Conservation (phyloP, 2,329 filamentous ascomycete genomes). For the Aureobasidium sp. region DNA sequence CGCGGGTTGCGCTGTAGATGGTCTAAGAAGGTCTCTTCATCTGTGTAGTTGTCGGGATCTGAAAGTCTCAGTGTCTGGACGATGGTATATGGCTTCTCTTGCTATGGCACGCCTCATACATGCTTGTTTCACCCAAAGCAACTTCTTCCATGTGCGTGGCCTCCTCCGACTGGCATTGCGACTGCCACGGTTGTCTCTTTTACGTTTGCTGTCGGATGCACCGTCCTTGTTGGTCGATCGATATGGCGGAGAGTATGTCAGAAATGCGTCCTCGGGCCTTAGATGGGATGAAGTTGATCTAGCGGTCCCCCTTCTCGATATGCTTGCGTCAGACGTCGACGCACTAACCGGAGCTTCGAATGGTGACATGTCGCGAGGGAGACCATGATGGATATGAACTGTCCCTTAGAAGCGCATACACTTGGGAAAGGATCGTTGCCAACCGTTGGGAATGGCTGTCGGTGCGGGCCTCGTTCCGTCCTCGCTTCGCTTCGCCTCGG, state of each 20-base stretch:
- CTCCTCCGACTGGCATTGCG: slow-evolving; percentile 57
- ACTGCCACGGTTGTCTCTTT: slow-evolving; percentile 46
- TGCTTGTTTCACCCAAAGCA: slow-evolving; percentile 95
- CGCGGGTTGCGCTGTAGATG: slow-evolving; percentile 91
- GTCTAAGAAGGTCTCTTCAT: slow-evolving; percentile 92
- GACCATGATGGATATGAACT: neutral
- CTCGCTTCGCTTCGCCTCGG: neutral
- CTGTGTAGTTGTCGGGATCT: slow-evolving; percentile 99
- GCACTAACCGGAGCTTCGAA: slow-evolving; percentile 14
- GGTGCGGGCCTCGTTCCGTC: neutral
- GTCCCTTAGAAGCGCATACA: neutral
- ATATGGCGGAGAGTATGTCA: slow-evolving; percentile 52
- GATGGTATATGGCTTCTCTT: neutral
- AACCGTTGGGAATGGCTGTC: neutral
- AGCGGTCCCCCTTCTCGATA: neutral
- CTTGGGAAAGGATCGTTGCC: neutral
- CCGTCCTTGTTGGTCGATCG: slow-evolving; percentile 22
- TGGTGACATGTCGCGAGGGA: neutral
- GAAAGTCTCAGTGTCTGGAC: slow-evolving; percentile 12
- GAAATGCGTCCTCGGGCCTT: slow-evolving; percentile 78
- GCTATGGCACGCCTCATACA: slow-evolving; percentile 48
- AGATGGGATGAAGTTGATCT: slow-evolving; percentile 43
- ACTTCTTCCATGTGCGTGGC: slow-evolving; percentile 81
- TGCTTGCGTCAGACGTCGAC: slow-evolving; percentile 9
- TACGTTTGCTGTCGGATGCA: slow-evolving; percentile 32